Evolutionary conservation across 1,139 yeast species (phyloP), one percentile per base, ranked within the genome.

Genomic region (Protomyces lactucae-debilis): DNA sequence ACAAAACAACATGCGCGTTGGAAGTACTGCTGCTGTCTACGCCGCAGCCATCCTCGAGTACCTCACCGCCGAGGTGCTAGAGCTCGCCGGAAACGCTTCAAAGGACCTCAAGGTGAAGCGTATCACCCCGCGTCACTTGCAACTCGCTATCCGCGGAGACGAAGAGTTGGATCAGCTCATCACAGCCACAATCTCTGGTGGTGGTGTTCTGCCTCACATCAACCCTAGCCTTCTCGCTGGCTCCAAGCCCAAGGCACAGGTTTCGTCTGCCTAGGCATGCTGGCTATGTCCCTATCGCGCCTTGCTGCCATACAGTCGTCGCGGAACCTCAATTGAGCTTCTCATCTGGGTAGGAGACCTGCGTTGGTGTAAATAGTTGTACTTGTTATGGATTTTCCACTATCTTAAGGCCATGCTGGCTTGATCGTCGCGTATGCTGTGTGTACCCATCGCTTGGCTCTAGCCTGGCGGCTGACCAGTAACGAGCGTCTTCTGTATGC

Each of bases 21-120:
- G 99, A 61, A 48, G 66, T 39, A 40, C 65, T 73, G 95, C 97
- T 59, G 98, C 99, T 70, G 93, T 93, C 70, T 93, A 92, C 78
- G 83, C 93, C 73, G 92, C 99, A 66, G 98, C 99, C 3, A 99
- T 93, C 61, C 82, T 93, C 74, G 99, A 93, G 77, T 93, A 93
- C 78, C 83, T 93, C 76, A 93, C 99, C 65, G 99, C 99, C 57
- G 99, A 93, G 81, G 97, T 93, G 64, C 85, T 93, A 76, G 99
- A 93, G 80, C 83, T 93, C 81, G 99, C 99, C 55, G 99, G 99
- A 76, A 92, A 93, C 76, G 99, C 99, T 40, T 99, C 99, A 69
- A 92, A 93, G 79, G 99, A 95, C 77, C 84, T 93, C 80, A 92
- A 93, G 79, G 96, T 93, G 75, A 91, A 95, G 82, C 89, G 99